Evolutionary conservation across 352 stramenopile species (phyloP).

Genomic region (Bremia lactucae): DNA sequence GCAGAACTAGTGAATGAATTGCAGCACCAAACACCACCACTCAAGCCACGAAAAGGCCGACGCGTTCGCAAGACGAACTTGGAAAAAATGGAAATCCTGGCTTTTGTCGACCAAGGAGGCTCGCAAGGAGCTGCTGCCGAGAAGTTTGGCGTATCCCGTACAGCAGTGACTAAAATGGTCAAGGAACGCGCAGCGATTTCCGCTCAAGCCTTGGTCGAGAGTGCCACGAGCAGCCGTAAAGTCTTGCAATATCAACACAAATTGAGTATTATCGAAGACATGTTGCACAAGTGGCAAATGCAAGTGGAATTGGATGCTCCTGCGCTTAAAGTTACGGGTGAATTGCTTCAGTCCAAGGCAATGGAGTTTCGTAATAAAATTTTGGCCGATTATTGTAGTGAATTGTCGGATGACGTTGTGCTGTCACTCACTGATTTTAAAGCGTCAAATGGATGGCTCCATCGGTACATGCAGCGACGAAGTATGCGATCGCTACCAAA

Average conservation of each 20-base stretch:
- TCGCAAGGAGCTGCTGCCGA: conserved; percentile 66
- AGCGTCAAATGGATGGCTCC: conserved; percentile 73
- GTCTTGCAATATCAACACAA: conserved; percentile 80
- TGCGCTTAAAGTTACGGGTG: conserved; percentile 58
- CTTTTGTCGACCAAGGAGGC: conserved; percentile 67
- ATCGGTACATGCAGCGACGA: conserved; percentile 63
- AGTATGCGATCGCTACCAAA: conserved; percentile 59
- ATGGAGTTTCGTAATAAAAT: conserved; percentile 81
- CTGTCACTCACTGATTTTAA: conserved; percentile 79
- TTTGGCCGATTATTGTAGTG: conserved; percentile 50
- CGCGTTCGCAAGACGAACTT: conserved; percentile 74
- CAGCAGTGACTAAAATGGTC: conserved; percentile 80
- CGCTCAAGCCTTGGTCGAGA: conserved; percentile 55
- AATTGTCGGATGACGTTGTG: conserved; percentile 60
- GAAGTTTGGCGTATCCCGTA: conserved; percentile 74
- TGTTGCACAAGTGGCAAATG: conserved; percentile 80
- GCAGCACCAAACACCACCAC: conserved; percentile 1
- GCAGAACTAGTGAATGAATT: not conserved
- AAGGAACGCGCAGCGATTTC: conserved; percentile 72
- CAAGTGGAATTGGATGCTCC: conserved; percentile 62
- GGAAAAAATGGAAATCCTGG: conserved; percentile 77
- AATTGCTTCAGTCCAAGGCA: conserved; percentile 64
- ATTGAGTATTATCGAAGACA: conserved; percentile 76
- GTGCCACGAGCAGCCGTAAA: conserved; percentile 54
- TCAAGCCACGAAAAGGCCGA: conserved; percentile 30